phyloP scores from a whole-genome alignment of 2,329 filamentous ascomycete genomes.

The Penicillium occitanis region DNA sequence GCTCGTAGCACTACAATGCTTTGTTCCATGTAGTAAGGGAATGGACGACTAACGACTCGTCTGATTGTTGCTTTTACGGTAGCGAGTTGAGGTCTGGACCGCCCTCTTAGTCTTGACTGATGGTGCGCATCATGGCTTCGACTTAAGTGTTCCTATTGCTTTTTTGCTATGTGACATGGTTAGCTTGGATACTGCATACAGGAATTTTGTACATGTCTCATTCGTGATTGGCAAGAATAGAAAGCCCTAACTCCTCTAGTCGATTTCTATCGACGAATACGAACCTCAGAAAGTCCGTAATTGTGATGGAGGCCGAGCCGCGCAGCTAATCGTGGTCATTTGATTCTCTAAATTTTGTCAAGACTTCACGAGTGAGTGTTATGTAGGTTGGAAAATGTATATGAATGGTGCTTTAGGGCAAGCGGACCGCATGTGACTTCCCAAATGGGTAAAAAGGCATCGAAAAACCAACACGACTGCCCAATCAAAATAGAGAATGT shows the following conservation, averaged over 20 bases:
- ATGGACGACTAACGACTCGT: not conserved
- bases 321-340: not conserved
- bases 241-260: not conserved
- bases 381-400: not conserved
- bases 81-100: not conserved
- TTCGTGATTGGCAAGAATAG: not conserved
- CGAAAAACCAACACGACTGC: not conserved
- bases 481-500: not conserved
- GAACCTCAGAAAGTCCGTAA: not conserved
- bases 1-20: not conserved
- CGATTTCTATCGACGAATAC: not conserved
- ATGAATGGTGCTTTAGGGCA: not conserved
- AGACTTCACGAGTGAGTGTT: not conserved
- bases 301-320: not conserved
- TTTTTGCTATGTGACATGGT: not conserved
- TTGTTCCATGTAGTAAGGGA: not conserved
- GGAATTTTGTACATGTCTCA: not conserved
- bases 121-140: not conserved
- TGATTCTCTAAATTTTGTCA: not conserved
- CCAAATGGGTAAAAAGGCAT: not conserved
- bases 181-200: not conserved
- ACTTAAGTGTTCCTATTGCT: not conserved
- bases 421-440: not conserved
- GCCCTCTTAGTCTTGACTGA: not conserved
- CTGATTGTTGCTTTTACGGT: not conserved